Conservation (phyloP, 2,329 filamentous ascomycete species). For the Paraphoma sp. region DNA sequence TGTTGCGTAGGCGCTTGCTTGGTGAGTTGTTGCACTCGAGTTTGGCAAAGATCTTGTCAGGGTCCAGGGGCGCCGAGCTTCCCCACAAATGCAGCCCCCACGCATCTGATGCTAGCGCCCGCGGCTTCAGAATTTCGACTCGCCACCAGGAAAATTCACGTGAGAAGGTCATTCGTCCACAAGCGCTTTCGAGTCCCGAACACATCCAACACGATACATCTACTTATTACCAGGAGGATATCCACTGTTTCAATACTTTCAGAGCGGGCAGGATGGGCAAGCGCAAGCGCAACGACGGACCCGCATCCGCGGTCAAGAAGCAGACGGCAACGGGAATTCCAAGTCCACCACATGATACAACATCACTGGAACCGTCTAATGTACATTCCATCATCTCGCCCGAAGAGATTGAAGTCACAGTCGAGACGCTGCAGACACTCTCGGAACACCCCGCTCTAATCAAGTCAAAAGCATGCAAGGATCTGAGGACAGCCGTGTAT, state of each 20-base stretch:
- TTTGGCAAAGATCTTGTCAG: no score
- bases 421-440: constrained; percentile 68
- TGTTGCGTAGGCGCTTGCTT: no score
- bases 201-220: not conserved
- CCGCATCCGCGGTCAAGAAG: constrained; percentile 29
- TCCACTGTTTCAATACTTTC: not conserved
- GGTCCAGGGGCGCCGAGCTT: not conserved
- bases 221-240: no score
- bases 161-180: not conserved
- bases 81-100: constrained; percentile 1
- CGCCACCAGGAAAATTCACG: not conserved
- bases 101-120: not conserved
- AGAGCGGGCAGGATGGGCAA: constrained; percentile 28
- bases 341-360: constrained; percentile 34
- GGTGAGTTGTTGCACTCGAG: no score
- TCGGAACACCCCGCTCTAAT: constrained; percentile 67
- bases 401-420: constrained; percentile 72
- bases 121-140: not conserved
- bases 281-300: constrained; percentile 33
- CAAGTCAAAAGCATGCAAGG: constrained; percentile 72
- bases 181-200: not conserved
- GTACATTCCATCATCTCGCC: constrained; percentile 62
- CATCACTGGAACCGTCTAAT: constrained; percentile 54
- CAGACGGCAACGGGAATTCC: constrained; percentile 26
- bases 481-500: constrained; percentile 70